Conservation (phyloP, 1,284 basidiomycete species). For the Cryptococcus amylolentus region DNA sequence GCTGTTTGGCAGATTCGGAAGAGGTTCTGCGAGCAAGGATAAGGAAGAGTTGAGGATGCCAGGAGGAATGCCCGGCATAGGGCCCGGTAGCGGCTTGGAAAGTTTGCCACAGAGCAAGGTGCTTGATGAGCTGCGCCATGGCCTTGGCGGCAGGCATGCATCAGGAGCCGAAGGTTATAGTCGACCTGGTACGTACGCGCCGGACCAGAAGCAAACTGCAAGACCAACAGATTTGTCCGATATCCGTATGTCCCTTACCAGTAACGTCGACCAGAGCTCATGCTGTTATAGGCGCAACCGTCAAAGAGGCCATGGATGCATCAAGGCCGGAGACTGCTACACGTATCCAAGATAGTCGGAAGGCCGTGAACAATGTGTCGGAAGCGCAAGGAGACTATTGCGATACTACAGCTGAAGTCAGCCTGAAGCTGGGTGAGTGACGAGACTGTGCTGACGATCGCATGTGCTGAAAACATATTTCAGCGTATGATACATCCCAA, state of each 20-base stretch:
- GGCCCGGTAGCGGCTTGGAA: no score
- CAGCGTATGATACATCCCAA: not conserved
- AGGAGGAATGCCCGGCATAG: not conserved
- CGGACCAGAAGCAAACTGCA: slow-evolving; percentile 1
- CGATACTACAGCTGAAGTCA: slow-evolving; percentile 67
- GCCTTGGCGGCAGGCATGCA: not conserved
- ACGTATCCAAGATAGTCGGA: slow-evolving; percentile 59
- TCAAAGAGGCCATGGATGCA: slow-evolving; percentile 69
- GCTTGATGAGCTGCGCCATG: not conserved
- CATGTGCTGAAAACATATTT: not conserved
- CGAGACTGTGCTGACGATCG: not conserved
- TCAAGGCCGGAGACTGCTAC: slow-evolving; percentile 64
- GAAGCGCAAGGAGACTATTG: slow-evolving; percentile 78
- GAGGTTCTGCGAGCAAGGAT: not conserved
- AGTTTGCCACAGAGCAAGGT: not conserved
- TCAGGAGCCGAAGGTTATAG: not conserved
- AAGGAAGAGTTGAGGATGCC: not conserved
- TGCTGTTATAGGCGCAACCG: slow-evolving; percentile 29
- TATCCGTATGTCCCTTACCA: slow-evolving; percentile 18
- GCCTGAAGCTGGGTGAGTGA: slow-evolving; percentile 61
- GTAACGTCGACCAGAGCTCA: not conserved
- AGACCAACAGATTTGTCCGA: slow-evolving; percentile 26
- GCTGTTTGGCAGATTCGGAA: not conserved
- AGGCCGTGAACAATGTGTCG: slow-evolving; percentile 67
- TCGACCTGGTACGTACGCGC: not conserved